These are phyloP conservation scores for Xylariaceae sp. DNA, from an alignment of 2,329 filamentous ascomycete species.

Conservation along the genomic window DNA sequence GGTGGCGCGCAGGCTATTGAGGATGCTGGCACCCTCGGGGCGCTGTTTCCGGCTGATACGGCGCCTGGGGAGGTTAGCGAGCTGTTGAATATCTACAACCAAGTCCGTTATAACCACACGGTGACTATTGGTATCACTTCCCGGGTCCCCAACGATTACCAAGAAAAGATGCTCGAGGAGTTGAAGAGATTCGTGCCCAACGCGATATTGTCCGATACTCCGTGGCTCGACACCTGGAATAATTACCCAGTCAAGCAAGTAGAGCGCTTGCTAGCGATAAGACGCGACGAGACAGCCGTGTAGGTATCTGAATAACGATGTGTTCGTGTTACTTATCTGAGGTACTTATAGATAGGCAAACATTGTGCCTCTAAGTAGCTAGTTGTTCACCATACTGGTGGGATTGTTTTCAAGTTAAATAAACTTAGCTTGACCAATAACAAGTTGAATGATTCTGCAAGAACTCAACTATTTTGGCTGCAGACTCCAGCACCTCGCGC, in stretches of 20 bases:
- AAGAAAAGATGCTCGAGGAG: not conserved
- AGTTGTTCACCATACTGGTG: no score
- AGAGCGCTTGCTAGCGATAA: slow-evolving; percentile 12
- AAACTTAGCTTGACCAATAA: no score
- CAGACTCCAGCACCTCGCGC: no score
- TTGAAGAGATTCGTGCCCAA: slow-evolving; percentile 17
- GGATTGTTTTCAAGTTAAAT: no score
- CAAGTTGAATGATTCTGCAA: no score
- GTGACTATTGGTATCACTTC: slow-evolving; percentile 18
- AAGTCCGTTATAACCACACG: slow-evolving; percentile 23
- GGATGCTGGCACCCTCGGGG: slow-evolving; percentile 20
- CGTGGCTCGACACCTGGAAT: not conserved
- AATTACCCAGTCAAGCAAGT: slow-evolving; percentile 13
- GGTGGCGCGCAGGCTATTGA: slow-evolving; percentile 26
- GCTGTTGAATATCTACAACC: slow-evolving; percentile 22
- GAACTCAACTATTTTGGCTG: no score
- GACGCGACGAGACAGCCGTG: not conserved
- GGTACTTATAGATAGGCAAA: no score
- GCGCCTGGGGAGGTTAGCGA: slow-evolving; percentile 15
- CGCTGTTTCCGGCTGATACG: slow-evolving; percentile 16
- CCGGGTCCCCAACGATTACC: not conserved
- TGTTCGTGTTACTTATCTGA: not conserved
- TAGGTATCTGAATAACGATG: not conserved
- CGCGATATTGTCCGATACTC: not conserved
- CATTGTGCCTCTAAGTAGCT: no score